A percentile compares a stretch with the other conserved stretches of the same genome.
These are phyloP conservation scores for Boletus patriciae DNA, from an alignment of 768 basidiomycete species.

Conservation along the genomic window DNA sequence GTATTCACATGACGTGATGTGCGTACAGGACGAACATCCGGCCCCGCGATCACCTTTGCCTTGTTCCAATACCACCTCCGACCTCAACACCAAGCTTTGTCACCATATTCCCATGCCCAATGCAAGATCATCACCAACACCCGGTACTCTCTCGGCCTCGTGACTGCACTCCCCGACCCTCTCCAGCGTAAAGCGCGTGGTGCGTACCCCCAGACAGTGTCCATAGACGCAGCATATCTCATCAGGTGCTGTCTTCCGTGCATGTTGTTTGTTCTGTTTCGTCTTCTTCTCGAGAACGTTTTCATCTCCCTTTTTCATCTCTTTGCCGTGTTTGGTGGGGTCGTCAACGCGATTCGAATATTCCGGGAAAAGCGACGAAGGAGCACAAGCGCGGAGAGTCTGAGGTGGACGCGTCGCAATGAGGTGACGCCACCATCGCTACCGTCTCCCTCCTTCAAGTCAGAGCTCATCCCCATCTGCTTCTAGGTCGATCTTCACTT, in stretches of 20 bases:
- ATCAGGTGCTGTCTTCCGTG: neutral
- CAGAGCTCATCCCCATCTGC: no score
- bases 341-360: neutral
- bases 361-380: constrained; percentile 13
- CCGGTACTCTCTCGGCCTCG: constrained; percentile 20
- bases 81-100: constrained; percentile 12
- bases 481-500: no score
- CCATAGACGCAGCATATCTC: constrained; percentile 17
- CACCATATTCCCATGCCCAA: constrained; percentile 8
- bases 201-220: constrained; percentile 23
- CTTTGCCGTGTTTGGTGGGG: neutral
- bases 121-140: constrained; percentile 18
- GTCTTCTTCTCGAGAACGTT: neutral
- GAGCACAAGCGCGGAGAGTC: neutral
- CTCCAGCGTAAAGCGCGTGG: constrained; percentile 14
- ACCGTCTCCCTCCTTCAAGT: no score
- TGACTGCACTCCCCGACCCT: constrained; percentile 6
- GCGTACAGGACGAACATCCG: neutral
- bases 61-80: constrained; percentile 12
- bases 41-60: constrained; percentile 17
- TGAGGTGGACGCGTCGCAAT: neutral
- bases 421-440: no score
- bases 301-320: neutral
- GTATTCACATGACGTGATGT: neutral
- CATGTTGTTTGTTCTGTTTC: constrained; percentile 4